Conservation (phyloP, 371 early-diverging fungal genomes). For the Lichtheimia ramosa region DNA sequence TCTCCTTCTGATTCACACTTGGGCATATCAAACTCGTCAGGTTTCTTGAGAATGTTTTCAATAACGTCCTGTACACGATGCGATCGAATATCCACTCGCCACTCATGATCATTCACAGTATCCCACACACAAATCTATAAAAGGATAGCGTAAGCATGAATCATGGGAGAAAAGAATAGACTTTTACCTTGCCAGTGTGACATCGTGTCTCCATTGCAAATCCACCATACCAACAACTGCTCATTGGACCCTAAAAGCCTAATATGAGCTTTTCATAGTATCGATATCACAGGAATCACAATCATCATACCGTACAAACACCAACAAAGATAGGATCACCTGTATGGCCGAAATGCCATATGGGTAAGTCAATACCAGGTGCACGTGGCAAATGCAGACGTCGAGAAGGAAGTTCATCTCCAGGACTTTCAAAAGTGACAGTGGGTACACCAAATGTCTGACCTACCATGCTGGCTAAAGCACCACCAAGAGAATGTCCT, state of each 20-base stretch:
- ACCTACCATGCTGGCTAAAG: conserved; percentile 79
- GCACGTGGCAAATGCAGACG: conserved; percentile 78
- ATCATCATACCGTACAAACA: conserved; percentile 64
- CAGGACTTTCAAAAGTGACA: conserved; percentile 88
- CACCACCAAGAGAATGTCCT: conserved; percentile 95
- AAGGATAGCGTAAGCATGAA: not conserved
- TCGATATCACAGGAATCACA: not conserved
- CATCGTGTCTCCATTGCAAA: conserved; percentile 86
- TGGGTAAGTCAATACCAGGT: conserved; percentile 62
- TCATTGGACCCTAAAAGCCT: conserved; percentile 56
- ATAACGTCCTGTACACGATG: conserved; percentile 84
- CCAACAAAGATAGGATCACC: conserved; percentile 95
- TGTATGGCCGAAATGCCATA: conserved; percentile 92
- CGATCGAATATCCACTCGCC: conserved; percentile 74
- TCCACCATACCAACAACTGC: conserved; percentile 85
- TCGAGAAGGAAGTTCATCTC: conserved; percentile 78
- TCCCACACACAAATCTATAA: conserved; percentile 66
- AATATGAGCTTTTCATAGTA: not conserved
- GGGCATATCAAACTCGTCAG: conserved; percentile 48
- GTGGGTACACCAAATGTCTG: conserved; percentile 86
- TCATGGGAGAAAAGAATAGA: conserved; percentile 1
- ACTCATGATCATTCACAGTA: conserved; percentile 64
- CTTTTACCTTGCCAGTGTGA: conserved; percentile 47
- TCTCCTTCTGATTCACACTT: conserved; percentile 54
- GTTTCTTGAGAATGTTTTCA: conserved; percentile 67